Base-by-base conservation (phyloP, 345 rosid genomes). In the Eutrema japonicum region DNA sequence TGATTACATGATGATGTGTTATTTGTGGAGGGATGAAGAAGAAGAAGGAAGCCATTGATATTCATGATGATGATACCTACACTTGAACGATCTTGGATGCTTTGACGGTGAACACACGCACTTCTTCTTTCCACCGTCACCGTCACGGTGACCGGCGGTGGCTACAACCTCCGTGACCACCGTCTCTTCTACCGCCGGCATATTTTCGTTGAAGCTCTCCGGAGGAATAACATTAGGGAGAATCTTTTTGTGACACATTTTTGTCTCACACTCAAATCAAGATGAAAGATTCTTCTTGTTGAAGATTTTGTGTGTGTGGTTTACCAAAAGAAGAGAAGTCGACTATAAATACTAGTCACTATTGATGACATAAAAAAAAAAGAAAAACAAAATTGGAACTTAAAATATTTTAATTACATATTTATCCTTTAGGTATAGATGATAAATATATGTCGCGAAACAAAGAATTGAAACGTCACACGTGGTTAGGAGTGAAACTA, bases 21-120 rank as follows among this genome's bases (percentile, higher is more conserved):
- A 69, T 70, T 76, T 69, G 29, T 63, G 33, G 65, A 62, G 18
- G n/a, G 73, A 45, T 3, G 71, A 64, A 26, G 74, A 57, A 12
- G 72, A 38, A n/a, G 69, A 75, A 53, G 70, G 80, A 77, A 58
- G 57, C 96, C 92, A 88, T 43, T 50, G 82, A 52, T 85, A 87
- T 37, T 78, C 83, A 10, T 68, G 78, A 11, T 75, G 90, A 72
- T 93, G 96, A 61, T 78, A 78, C 85, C 96, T 82, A 80, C 95
- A 90, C 78, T 88, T 74, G 75, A 92, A 90, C 7, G 98, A 90
- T 22, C 98, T 87, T 0, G 92, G 89, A 55, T 93, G 98, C 75
- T 29, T 80, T 5, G 93, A 83, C 4, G 96, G 96, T 7, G 96
- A 90, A 76, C 96, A 93, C 5, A 85, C 43, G 33, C 96, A 90